A percentile compares a stretch with the other conserved stretches of the same genome.
Conservation (phyloP, 345 rosid species). For the Nephelium lappaceum region DNA sequence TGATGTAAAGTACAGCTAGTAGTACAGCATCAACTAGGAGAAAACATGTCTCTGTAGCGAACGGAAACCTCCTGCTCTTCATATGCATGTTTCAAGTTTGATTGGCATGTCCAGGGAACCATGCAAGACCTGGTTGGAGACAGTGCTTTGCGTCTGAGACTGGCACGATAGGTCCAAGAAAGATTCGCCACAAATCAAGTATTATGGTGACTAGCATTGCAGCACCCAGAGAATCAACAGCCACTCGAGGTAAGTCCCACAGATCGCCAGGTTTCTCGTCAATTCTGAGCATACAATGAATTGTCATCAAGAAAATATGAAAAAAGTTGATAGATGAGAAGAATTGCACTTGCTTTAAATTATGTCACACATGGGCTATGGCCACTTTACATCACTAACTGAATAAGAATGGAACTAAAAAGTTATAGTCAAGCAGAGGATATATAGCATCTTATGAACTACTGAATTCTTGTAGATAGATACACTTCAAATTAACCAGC, state of each 20-base stretch:
- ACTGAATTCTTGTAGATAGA: background rate
- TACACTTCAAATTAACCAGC: background rate
- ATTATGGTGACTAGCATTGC: slow-evolving; percentile 96
- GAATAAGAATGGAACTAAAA: background rate
- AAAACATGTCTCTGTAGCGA: background rate
- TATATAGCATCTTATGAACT: background rate
- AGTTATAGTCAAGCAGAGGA: background rate
- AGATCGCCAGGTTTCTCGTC: slow-evolving; percentile 82
- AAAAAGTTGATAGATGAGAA: background rate
- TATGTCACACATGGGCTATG: too few species aligned
- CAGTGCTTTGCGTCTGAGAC: slow-evolving; percentile 56
- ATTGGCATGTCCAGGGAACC: slow-evolving; percentile 58
- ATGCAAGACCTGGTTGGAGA: slow-evolving; percentile 73
- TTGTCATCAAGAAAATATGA: background rate
- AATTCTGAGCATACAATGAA: slow-evolving; percentile 51
- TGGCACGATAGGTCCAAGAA: slow-evolving; percentile 86
- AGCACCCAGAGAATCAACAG: slow-evolving; percentile 91
- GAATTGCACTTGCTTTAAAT: background rate
- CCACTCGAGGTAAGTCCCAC: slow-evolving; percentile 87
- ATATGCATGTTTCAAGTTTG: slow-evolving; percentile 23
- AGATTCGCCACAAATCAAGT: slow-evolving; percentile 92
- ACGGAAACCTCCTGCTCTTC: background rate
- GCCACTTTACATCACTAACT: background rate
- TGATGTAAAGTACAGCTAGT: background rate
- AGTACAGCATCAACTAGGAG: background rate